Conservation (phyloP, 2,329 filamentous ascomycete species). For the Monosporascus sp. region DNA sequence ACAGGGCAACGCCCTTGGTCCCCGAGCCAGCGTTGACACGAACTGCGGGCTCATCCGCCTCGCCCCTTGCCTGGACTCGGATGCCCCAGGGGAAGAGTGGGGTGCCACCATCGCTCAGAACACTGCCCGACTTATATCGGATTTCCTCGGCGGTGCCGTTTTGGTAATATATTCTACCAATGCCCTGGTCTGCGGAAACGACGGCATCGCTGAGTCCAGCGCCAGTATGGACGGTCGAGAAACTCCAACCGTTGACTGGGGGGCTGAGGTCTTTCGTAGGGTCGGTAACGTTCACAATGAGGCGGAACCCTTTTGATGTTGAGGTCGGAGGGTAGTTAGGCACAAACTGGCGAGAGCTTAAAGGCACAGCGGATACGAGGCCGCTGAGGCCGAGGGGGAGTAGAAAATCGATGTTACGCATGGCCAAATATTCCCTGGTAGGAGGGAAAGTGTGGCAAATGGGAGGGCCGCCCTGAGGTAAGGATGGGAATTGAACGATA, state of each 20-base stretch:
- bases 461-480: no score
- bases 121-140: constrained; percentile 23
- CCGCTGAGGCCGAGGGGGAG: not conserved
- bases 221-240: constrained; percentile 39
- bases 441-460: not conserved
- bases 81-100: constrained; percentile 35
- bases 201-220: constrained; percentile 36
- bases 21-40: constrained; percentile 33
- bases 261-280: constrained; percentile 33
- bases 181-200: constrained; percentile 17
- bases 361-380: not conserved
- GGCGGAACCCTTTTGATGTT: constrained; percentile 30
- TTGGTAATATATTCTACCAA: constrained; percentile 40
- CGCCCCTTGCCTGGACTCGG: constrained; percentile 18
- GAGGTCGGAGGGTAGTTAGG: constrained; percentile 16
- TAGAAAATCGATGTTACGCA: not conserved
- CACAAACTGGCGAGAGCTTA: not conserved
- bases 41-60: constrained; percentile 22
- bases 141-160: constrained; percentile 39
- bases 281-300: constrained; percentile 42
- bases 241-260: constrained; percentile 34
- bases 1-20: constrained; percentile 30
- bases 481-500: no score
- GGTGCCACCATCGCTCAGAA: constrained; percentile 37
- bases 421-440: not conserved